A percentile compares a stretch with the other conserved stretches of the same genome.
phyloP scores from a whole-genome alignment of 169 alveolate genomes.

The Plasmodium coatneyi region DNA sequence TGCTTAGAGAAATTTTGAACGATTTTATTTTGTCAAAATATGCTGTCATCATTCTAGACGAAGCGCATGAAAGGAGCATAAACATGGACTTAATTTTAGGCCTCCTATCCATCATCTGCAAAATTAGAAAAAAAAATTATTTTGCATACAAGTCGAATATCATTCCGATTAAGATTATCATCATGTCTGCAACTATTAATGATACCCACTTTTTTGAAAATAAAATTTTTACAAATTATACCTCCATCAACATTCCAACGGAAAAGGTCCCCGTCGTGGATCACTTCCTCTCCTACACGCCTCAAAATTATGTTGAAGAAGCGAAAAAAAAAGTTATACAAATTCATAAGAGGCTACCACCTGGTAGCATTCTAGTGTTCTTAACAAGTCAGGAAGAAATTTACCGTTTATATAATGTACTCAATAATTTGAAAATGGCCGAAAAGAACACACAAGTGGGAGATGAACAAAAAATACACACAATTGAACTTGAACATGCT shows the following conservation, averaged over 20 bases:
- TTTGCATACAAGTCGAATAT: slow-evolving; percentile 40
- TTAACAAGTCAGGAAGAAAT: slow-evolving; percentile 97
- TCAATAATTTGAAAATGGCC: slow-evolving; percentile 84
- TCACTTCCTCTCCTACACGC: slow-evolving; percentile 78
- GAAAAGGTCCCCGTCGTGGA: slow-evolving; percentile 77
- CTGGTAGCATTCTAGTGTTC: slow-evolving; percentile 98
- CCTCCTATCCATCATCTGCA: slow-evolving; percentile 94
- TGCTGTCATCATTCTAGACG: slow-evolving; percentile 98
- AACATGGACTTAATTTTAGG: slow-evolving; percentile 98
- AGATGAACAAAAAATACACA: not conserved
- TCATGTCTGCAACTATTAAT: slow-evolving; percentile 98
- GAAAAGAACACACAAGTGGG: slow-evolving; percentile 18
- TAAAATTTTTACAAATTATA: slow-evolving; percentile 73
- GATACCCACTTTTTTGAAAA: slow-evolving; percentile 80
- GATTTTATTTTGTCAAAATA: slow-evolving; percentile 93
- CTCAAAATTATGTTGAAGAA: slow-evolving; percentile 78
- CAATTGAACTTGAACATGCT: not conserved
- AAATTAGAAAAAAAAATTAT: slow-evolving; percentile 86
- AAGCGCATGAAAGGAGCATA: slow-evolving; percentile 99
- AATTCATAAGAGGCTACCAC: slow-evolving; percentile 94
- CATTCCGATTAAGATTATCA: slow-evolving; percentile 93
- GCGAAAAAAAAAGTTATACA: slow-evolving; percentile 86
- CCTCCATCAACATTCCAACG: slow-evolving; percentile 79
- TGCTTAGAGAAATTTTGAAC: slow-evolving; percentile 94
- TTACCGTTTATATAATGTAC: slow-evolving; percentile 86